These are phyloP conservation scores for Calonectria honghensis DNA, from an alignment of 2,329 filamentous ascomycete genomes.

Conservation along the genomic window DNA sequence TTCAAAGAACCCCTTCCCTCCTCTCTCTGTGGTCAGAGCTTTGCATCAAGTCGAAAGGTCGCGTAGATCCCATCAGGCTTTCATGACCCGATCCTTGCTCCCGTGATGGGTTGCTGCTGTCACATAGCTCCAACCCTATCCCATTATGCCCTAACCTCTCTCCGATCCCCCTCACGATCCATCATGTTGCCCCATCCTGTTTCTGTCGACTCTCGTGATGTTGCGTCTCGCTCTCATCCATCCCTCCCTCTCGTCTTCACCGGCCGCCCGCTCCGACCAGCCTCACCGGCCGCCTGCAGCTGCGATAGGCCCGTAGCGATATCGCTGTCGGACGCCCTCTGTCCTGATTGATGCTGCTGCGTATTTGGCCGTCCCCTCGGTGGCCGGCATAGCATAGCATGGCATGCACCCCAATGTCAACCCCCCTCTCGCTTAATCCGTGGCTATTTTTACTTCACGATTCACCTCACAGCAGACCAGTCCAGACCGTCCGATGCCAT, in stretches of 20 bases:
- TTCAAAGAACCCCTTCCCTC: conserved; percentile 27
- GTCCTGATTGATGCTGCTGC: conserved; percentile 35
- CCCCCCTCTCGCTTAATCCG: conserved; percentile 22
- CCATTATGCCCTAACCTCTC: conserved; percentile 20
- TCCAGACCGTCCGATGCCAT: conserved; percentile 34
- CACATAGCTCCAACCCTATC: conserved; percentile 19
- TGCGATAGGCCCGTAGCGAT: conserved; percentile 43
- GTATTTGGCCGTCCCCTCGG: conserved; percentile 25
- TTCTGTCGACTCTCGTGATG: conserved; percentile 22
- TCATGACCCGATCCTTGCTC: conserved; percentile 20
- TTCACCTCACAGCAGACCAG: conserved; percentile 30
- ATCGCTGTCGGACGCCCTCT: conserved; percentile 31
- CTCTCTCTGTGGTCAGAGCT: conserved; percentile 27
- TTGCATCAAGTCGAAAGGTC: conserved; percentile 25
- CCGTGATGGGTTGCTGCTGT: conserved; percentile 16
- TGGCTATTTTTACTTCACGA: conserved; percentile 37
- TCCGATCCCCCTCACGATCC: conserved; percentile 3
- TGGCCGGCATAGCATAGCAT: conserved; percentile 22
- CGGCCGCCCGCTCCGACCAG: conserved; percentile 44
- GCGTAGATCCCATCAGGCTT: conserved; percentile 31
- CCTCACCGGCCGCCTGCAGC: conserved; percentile 46
- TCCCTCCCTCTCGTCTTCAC: conserved; percentile 32
- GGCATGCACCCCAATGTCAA: conserved; percentile 14
- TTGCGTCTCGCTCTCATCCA: conserved; percentile 24
- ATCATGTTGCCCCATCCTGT: not conserved